These are phyloP conservation scores for Tephrocybe sp. DNA, from an alignment of 768 basidiomycete species.

Conservation along the genomic window DNA sequence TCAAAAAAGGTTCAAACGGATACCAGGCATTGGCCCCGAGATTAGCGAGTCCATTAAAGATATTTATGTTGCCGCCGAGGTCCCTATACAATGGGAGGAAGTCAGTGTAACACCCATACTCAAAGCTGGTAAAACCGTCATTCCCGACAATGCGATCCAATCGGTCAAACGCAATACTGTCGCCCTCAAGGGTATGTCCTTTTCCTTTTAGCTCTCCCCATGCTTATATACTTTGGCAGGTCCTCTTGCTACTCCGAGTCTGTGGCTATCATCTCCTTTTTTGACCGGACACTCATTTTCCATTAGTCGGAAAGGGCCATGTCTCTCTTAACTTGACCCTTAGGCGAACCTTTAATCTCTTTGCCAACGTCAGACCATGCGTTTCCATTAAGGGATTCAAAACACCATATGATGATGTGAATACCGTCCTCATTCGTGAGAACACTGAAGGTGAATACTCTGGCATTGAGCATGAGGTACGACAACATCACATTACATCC, in stretches of 20 bases:
- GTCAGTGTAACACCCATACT: constrained; percentile 93
- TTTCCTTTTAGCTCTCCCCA: not conserved
- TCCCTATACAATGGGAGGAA: constrained; percentile 99
- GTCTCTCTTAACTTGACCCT: constrained; percentile 97
- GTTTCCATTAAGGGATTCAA: constrained; percentile 95
- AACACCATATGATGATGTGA: constrained; percentile 97
- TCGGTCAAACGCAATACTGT: constrained; percentile 97
- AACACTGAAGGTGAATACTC: constrained; percentile 99
- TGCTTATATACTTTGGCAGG: constrained; percentile 40
- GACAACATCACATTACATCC: not conserved
- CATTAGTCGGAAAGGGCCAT: constrained; percentile 93
- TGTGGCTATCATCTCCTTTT: constrained; percentile 27
- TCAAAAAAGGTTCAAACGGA: constrained; percentile 9
- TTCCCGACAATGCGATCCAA: constrained; percentile 86
- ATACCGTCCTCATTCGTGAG: constrained; percentile 97
- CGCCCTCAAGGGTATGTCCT: constrained; percentile 81
- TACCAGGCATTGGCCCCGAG: constrained; percentile 93
- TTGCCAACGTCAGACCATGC: constrained; percentile 98
- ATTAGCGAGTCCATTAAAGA: constrained; percentile 94
- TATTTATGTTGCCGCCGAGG: constrained; percentile 88
- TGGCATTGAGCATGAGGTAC: constrained; percentile 98
- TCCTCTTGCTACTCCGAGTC: constrained; percentile 95
- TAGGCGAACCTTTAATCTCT: constrained; percentile 95
- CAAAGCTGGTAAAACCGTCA: constrained; percentile 94
- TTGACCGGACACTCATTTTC: constrained; percentile 5